Conservation (phyloP, 441 rosid species). For the Geranium incanum region DNA sequence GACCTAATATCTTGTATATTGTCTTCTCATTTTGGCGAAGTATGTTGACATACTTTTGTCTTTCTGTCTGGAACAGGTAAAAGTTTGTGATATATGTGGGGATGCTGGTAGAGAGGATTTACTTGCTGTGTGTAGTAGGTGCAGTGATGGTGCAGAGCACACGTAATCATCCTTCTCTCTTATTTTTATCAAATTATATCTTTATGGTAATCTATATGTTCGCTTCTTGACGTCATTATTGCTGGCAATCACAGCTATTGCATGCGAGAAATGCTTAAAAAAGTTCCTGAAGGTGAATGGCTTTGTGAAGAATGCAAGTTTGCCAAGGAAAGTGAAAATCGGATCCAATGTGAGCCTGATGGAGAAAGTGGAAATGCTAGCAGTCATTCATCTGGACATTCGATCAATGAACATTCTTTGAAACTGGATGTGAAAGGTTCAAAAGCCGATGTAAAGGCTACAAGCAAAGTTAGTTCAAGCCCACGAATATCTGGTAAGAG, state of each 20-base stretch:
- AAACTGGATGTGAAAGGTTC: conserved; percentile 33
- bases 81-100: conserved; percentile 98
- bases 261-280: conserved; percentile 82
- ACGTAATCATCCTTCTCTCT: conserved; percentile 49
- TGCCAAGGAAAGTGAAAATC: conserved; percentile 56
- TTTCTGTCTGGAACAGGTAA: conserved; percentile 57
- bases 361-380: conserved; percentile 12
- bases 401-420: conserved; percentile 10
- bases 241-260: conserved; percentile 61
- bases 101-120: conserved; percentile 97
- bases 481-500: conserved; percentile 47
- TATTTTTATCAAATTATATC: conserved; percentile 13
- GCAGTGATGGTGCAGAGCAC: conserved; percentile 99
- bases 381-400: conserved; percentile 4
- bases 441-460: conserved; percentile 47
- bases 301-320: conserved; percentile 93
- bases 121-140: conserved; percentile 85
- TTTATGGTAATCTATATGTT: conserved; percentile 9
- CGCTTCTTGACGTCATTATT: conserved; percentile 5
- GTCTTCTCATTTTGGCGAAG: neutral
- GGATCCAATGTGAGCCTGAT: conserved; percentile 57
- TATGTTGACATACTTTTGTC: conserved; percentile 7
- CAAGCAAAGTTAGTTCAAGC: conserved; percentile 24
- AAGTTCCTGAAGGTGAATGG: conserved; percentile 91
- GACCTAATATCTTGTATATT: neutral